phyloP scores from a whole-genome alignment of 2,329 filamentous ascomycete genomes.

The Trichoderma atrobrunneum region DNA sequence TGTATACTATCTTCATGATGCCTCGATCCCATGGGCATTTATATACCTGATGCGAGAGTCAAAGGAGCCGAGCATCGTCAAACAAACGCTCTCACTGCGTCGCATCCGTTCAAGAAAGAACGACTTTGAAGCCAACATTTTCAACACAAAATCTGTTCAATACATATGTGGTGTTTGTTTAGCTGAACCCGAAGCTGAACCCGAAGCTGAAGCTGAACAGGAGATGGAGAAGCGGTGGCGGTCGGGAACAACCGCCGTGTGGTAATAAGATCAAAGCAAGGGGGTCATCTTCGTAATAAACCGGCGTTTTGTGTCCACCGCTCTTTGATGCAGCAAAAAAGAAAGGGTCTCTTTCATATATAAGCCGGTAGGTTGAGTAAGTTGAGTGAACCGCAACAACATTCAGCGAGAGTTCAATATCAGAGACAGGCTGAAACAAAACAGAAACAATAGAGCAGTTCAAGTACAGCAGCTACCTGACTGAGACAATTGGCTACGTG shows the following conservation, averaged over 20 bases:
- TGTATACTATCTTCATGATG: background rate
- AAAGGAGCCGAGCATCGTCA: background rate
- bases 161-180: background rate
- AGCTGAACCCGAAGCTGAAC: background rate
- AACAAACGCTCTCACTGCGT: background rate
- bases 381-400: background rate
- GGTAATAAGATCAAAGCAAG: background rate
- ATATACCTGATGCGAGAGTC: background rate
- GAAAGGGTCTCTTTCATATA: background rate
- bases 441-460: background rate
- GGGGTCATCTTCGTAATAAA: background rate
- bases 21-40: background rate
- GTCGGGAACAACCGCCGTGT: background rate
- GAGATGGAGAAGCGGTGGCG: background rate
- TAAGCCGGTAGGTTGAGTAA: background rate
- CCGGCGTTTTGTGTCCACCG: background rate
- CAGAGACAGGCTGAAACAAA: background rate
- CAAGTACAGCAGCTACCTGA: background rate
- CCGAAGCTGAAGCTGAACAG: background rate
- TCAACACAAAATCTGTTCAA: background rate
- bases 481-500: background rate
- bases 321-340: background rate
- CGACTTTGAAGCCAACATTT: background rate
- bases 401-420: background rate
- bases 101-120: background rate